phyloP scores from a whole-genome alignment of 2,329 filamentous ascomycete species.

The Gliomastix tumulicola region DNA sequence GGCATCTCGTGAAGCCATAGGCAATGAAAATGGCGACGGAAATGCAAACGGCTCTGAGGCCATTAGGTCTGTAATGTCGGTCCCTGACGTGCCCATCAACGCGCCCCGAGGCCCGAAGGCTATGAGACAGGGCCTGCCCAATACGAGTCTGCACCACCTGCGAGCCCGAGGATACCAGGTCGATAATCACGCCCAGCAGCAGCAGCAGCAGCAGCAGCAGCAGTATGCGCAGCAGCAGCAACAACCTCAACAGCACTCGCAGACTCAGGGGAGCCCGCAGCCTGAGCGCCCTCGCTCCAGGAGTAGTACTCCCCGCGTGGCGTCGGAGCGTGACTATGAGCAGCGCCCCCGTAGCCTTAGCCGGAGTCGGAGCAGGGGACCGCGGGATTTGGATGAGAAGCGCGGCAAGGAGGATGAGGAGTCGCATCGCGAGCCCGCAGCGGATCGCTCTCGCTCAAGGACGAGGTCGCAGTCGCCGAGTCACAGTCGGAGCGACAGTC shows the following conservation, averaged over 20 bases:
- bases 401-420: conserved; percentile 11
- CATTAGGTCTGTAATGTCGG: conserved; percentile 23
- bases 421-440: background rate
- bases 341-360: conserved; percentile 19
- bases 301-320: conserved; percentile 35
- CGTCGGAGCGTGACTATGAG: conserved; percentile 23
- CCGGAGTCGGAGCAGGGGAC: conserved; percentile 25
- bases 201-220: conserved; percentile 3
- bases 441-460: too few species aligned
- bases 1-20: conserved; percentile 20
- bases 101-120: conserved; percentile 92
- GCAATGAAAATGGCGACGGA: conserved; percentile 15
- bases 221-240: conserved; percentile 10
- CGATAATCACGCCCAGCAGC: conserved; percentile 26
- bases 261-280: conserved; percentile 2
- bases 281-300: conserved; percentile 25
- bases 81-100: conserved; percentile 47
- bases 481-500: conserved; percentile 23
- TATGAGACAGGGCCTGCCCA: conserved; percentile 83
- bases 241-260: conserved; percentile 11
- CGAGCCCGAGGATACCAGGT: conserved; percentile 45
- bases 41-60: conserved; percentile 9
- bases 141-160: conserved; percentile 66
- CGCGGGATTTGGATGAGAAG: conserved; percentile 18
- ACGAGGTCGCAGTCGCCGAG: conserved; percentile 1